A percentile compares a stretch with the other conserved stretches of the same genome.
Conservation (phyloP, 2,329 filamentous ascomycete species). For the Aspergillus sclerotialis region DNA sequence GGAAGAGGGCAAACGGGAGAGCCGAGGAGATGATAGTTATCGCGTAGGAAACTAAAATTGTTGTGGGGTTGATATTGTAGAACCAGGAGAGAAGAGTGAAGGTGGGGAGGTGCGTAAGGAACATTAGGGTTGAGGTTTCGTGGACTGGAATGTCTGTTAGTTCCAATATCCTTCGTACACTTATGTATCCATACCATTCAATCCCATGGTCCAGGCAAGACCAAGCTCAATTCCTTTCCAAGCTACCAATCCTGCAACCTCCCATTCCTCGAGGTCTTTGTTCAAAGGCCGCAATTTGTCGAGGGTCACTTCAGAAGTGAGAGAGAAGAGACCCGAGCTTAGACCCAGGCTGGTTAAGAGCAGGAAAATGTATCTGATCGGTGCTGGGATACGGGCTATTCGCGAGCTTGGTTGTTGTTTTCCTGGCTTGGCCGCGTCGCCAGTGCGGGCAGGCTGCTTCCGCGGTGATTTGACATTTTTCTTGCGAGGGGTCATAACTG, state of each 20-base stretch:
- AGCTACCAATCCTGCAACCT: constrained; percentile 50
- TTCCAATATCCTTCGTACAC: constrained; percentile 1
- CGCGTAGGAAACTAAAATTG: constrained; percentile 54
- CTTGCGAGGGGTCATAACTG: constrained; percentile 16
- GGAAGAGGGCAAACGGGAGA: constrained; percentile 68
- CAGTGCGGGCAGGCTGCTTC: constrained; percentile 4
- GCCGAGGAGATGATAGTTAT: constrained; percentile 65
- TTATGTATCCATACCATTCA: constrained; percentile 53
- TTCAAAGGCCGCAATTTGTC: constrained; percentile 63
- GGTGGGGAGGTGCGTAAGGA: constrained; percentile 68
- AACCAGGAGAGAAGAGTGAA: constrained; percentile 71
- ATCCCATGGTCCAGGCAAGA: constrained; percentile 65
- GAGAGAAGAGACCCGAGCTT: constrained; percentile 58
- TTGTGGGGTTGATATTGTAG: constrained; percentile 61
- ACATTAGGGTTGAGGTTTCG: constrained; percentile 58
- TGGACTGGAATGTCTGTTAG: constrained; percentile 42
- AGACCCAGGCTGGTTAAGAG: constrained; percentile 53
- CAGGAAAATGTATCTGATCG: constrained; percentile 38
- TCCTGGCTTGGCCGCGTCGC: constrained; percentile 5
- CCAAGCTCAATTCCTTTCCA: constrained; percentile 60
- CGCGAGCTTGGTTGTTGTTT: no score
- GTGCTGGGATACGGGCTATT: constrained; percentile 18
- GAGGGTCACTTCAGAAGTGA: constrained; percentile 53
- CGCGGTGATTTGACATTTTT: constrained; percentile 11
- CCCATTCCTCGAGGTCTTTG: constrained; percentile 55